These are phyloP conservation scores for Arachis hypogaea DNA, from an alignment of 306 rosid genomes.

Conservation along the genomic window DNA sequence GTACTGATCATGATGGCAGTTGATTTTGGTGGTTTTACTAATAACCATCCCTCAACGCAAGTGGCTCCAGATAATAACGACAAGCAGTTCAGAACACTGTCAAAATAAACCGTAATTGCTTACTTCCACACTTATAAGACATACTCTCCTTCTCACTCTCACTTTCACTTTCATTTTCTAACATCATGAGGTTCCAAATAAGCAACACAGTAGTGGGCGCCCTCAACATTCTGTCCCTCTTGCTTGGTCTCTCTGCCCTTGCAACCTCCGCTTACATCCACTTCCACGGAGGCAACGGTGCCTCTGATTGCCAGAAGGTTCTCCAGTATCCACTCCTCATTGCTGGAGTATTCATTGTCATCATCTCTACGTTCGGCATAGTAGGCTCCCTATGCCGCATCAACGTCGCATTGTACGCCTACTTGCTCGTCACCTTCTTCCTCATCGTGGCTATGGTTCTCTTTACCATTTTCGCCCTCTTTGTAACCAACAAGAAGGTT, in stretches of 20 bases:
- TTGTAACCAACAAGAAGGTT: conserved; percentile 62
- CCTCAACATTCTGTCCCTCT: conserved; percentile 57
- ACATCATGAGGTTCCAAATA: conserved; percentile 48
- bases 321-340: conserved; percentile 62
- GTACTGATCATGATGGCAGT: no score
- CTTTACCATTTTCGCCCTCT: conserved; percentile 60
- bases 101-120: not conserved
- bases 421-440: conserved; percentile 53
- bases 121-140: conserved; percentile 3
- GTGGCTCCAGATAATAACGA: no score
- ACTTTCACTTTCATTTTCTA: no score
- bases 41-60: no score
- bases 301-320: conserved; percentile 62
- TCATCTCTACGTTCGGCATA: conserved; percentile 63
- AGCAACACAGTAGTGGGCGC: conserved; percentile 66
- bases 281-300: conserved; percentile 33
- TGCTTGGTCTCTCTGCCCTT: conserved; percentile 57
- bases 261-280: conserved; percentile 48
- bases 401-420: conserved; percentile 57
- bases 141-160: not conserved
- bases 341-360: conserved; percentile 49
- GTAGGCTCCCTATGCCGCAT: conserved; percentile 57
- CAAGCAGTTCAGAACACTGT: no score
- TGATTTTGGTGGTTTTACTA: no score
- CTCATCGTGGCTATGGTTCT: conserved; percentile 57